Base-by-base conservation (phyloP, 768 basidiomycete genomes). In the Boletus edulis region DNA sequence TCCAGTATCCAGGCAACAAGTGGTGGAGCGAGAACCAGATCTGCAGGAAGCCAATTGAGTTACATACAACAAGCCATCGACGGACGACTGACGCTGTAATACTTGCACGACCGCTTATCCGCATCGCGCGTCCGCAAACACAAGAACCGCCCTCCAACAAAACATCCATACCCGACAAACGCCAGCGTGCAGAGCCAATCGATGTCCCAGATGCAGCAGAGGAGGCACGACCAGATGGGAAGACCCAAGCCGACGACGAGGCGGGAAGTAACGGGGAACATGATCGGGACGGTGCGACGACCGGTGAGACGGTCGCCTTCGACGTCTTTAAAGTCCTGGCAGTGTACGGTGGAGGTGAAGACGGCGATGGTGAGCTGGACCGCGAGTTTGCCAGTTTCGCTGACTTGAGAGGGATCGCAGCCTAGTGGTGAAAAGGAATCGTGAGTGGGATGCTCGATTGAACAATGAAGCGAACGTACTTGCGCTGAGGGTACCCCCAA, bases 291-390 rank as follows among this genome's bases (percentile, higher is more conserved):
- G 0, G 79, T 81, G 2, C 66, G 20, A 5, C 79, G 70, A 1
- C 76, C 75, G 0, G 67, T 65, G n/a, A 67, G 46, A 5, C 62
- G 59, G 46, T 81, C 80, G 0, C 79, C 79, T n/a, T 68, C 66
- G 14, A 73, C 60, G 50, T 81, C 80, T 29, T 75, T 69, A 54
- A 77, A 81, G 53, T 81, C 80, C 62, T 80, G 77, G 3, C 76
- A 73, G 20, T 80, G 78, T 12, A 79, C 75, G 4, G 79, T 81
- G 0, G 79, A 78, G 3, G 73, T 61, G 35, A 79, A 71, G 15
- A 78, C 72, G 0, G 68, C 67, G 9, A 72, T 66, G 24, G 74
- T 77, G 45, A 76, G 54, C 41, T 66, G 65, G 34, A 75, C 57
- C 0, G 78, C 71, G 5, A 72, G 55, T 38, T 61, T 57, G 4